These are phyloP conservation scores for Chytriomyces hyalinus DNA, from an alignment of 192 early-diverging fungal genomes.

Conservation along the genomic window DNA sequence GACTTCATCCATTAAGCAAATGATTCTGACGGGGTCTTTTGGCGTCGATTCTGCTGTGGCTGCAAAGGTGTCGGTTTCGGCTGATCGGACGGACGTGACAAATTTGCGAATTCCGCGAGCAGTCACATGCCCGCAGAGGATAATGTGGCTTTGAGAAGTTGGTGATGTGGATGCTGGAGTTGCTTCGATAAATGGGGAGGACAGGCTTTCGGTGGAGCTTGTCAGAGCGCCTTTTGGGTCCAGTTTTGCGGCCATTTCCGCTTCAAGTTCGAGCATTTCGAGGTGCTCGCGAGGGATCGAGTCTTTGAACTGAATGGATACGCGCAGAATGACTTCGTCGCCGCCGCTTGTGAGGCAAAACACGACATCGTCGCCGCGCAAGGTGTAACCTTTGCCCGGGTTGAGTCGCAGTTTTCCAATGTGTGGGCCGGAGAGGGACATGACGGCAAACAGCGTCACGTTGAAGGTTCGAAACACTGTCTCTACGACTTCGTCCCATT, in stretches of 20 bases:
- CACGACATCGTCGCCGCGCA: constrained; percentile 48
- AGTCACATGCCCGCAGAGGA: constrained; percentile 53
- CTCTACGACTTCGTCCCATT: constrained; percentile 45
- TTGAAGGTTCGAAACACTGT: constrained; percentile 47
- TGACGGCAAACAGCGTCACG: constrained; percentile 52
- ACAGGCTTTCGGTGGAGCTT: neutral
- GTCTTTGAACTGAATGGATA: constrained; percentile 54
- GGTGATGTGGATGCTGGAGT: neutral
- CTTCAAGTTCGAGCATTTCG: constrained; percentile 43
- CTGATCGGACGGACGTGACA: constrained; percentile 45
- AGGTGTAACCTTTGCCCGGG: constrained; percentile 40
- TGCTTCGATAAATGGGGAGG: neutral
- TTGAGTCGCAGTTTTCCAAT: constrained; percentile 42
- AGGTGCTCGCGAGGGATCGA: constrained; percentile 40
- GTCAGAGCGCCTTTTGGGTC: neutral
- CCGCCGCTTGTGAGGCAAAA: constrained; percentile 49
- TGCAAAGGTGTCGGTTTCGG: neutral
- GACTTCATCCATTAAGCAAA: constrained; percentile 45
- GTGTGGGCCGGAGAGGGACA: constrained; percentile 34
- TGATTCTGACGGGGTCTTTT: constrained; percentile 26
- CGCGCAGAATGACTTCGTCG: constrained; percentile 52
- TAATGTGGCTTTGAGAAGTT: constrained; percentile 43
- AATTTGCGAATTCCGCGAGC: constrained; percentile 53
- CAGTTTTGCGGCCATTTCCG: constrained; percentile 44
- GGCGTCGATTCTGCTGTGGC: constrained; percentile 1